These are phyloP conservation scores for Knoxia roxburghii DNA, from an alignment of 257 asterid genomes.

Conservation along the genomic window DNA sequence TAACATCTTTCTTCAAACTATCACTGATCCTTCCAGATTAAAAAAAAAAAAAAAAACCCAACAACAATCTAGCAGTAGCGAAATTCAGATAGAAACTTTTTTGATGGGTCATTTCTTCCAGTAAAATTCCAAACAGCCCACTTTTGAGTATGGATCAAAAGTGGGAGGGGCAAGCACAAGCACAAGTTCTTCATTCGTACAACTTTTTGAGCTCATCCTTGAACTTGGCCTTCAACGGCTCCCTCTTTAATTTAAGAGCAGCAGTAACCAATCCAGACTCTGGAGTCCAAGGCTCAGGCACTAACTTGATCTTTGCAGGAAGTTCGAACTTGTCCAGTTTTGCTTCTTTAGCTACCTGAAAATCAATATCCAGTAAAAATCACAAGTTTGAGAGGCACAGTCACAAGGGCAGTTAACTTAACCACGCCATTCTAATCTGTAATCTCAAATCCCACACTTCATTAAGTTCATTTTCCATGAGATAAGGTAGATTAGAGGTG, in stretches of 20 bases:
- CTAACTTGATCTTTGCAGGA: constrained; percentile 71
- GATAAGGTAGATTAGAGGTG: background rate
- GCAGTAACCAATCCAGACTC: constrained; percentile 90
- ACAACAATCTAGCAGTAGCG: background rate
- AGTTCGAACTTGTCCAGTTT: constrained; percentile 73
- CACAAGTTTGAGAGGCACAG: background rate
- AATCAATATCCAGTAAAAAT: background rate
- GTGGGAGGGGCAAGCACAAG: background rate
- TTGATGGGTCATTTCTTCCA: background rate
- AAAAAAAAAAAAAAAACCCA: background rate
- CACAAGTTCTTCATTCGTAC: constrained; percentile 39
- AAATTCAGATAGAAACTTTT: background rate
- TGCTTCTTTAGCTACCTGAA: constrained; percentile 62
- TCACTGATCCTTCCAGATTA: background rate
- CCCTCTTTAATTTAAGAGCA: constrained; percentile 84
- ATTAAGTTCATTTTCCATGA: background rate
- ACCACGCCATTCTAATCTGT: background rate
- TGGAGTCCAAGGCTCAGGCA: constrained; percentile 92
- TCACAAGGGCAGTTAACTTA: background rate
- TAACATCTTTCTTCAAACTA: background rate
- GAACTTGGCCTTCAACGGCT: constrained; percentile 58
- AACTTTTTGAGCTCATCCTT: constrained; percentile 55
- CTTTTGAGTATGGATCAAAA: no score
- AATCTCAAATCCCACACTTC: background rate
- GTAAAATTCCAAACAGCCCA: background rate